A percentile compares a stretch with the other conserved stretches of the same genome.
Evolutionary conservation across 768 basidiomycete species (phyloP).

Genomic region (Udeniomyces megalosporus): DNA sequence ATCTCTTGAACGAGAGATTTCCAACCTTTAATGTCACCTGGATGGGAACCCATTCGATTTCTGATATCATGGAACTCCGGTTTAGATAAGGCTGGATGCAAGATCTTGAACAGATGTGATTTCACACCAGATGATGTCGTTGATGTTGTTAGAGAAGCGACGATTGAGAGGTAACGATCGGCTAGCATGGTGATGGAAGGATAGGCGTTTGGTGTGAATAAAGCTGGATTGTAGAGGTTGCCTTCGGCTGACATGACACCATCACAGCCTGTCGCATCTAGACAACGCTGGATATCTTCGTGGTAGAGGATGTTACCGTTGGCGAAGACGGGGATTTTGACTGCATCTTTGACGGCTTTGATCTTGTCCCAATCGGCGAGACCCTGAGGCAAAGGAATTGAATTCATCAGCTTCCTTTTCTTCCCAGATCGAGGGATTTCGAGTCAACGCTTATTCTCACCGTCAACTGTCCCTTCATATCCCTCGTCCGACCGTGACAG

Average conservation of each 20-base stretch:
- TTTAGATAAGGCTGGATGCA: conserved; percentile 53
- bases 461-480: conserved; percentile 73
- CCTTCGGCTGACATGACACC: conserved; percentile 90
- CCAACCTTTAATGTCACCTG: too few species aligned
- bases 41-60: conserved; percentile 42
- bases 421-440: too few species aligned
- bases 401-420: too few species aligned
- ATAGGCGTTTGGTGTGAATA: conserved; percentile 36
- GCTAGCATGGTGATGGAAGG: conserved; percentile 44
- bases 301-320: conserved; percentile 89
- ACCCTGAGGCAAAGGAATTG: conserved; percentile 36
- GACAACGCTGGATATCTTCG: conserved; percentile 61
- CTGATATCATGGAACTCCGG: conserved; percentile 50
- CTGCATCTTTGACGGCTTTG: conserved; percentile 71
- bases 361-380: conserved; percentile 83
- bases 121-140: conserved; percentile 65
- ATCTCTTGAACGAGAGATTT: too few species aligned
- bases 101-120: conserved; percentile 81
- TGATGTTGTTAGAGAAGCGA: conserved; percentile 48
- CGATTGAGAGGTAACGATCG: conserved; percentile 71
- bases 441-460: conserved; percentile 30
- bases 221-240: conserved; percentile 75
- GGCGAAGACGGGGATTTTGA: conserved; percentile 83
- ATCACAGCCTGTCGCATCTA: conserved; percentile 71
- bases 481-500: conserved; percentile 78